Percentiles rank a stretch among this genome's conserved stretches.
Evolutionary conservation across 305 asterid species (phyloP).

Genomic region (Fraxinus angustifolia): DNA sequence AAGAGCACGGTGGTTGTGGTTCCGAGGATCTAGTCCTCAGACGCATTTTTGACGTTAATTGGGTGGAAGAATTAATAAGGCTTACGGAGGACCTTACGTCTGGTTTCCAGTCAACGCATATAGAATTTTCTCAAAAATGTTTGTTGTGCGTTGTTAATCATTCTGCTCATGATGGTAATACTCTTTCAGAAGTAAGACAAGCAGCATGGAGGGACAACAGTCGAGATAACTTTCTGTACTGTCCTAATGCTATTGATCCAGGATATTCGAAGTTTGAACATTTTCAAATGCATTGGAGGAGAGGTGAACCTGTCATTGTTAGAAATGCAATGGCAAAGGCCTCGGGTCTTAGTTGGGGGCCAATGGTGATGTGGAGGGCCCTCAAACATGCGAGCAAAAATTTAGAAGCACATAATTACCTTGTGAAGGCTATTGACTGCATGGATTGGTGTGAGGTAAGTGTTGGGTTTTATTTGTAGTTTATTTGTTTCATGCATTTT

Average conservation of each 20-base stretch:
- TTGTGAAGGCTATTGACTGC: slow-evolving; percentile 78
- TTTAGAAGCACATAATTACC: slow-evolving; percentile 40
- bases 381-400: slow-evolving; percentile 56
- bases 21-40: slow-evolving; percentile 43
- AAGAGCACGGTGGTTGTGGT: slow-evolving; percentile 71
- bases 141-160: slow-evolving; percentile 29
- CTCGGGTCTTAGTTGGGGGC: slow-evolving; percentile 89
- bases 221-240: slow-evolving; percentile 56
- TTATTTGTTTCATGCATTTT: background rate
- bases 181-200: slow-evolving; percentile 37
- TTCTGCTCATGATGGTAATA: slow-evolving; percentile 19
- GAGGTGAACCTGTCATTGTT: slow-evolving; percentile 77
- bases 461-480: slow-evolving; percentile 3
- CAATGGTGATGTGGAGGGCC: slow-evolving; percentile 83
- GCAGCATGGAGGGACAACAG: slow-evolving; percentile 51
- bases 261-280: slow-evolving; percentile 46
- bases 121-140: slow-evolving; percentile 43
- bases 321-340: slow-evolving; percentile 43
- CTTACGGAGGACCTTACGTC: slow-evolving; percentile 42
- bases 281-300: slow-evolving; percentile 82
- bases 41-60: slow-evolving; percentile 49
- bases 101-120: slow-evolving; percentile 34
- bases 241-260: slow-evolving; percentile 54
- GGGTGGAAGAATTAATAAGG: slow-evolving; percentile 46
- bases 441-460: slow-evolving; percentile 81